A percentile compares a stretch with the other conserved stretches of the same genome.
phyloP scores from a whole-genome alignment of 1,284 basidiomycete species.

The Jaminaea rosea region DNA sequence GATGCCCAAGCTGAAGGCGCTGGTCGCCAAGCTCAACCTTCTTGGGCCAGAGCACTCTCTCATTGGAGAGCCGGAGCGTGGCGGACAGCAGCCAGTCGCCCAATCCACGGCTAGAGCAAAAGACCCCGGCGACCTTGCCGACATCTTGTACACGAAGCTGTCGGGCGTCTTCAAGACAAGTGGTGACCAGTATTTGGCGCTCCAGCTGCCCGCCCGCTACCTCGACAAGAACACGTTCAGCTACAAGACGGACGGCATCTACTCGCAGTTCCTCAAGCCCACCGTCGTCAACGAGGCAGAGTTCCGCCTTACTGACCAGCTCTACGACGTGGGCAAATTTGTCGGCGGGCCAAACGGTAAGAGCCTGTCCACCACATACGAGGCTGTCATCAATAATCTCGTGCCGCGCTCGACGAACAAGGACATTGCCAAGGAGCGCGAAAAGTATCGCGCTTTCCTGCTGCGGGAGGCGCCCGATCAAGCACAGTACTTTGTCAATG shows the following conservation, averaged over 20 bases:
- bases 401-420: background rate
- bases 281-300: background rate
- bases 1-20: background rate
- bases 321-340: background rate
- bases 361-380: background rate
- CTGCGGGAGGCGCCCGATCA: background rate
- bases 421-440: background rate
- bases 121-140: background rate
- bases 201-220: background rate
- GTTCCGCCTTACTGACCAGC: conserved; percentile 1
- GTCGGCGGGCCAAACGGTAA: conserved; percentile 2
- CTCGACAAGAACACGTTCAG: background rate
- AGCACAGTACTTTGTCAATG: background rate
- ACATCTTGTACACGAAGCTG: background rate
- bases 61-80: background rate
- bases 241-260: background rate
- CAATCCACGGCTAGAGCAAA: background rate
- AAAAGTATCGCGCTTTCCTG: background rate
- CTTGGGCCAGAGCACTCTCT: no score
- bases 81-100: background rate
- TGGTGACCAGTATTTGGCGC: background rate
- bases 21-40: no score
- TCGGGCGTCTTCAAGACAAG: background rate
- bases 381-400: background rate
- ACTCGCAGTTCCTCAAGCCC: conserved; percentile 1